These are phyloP conservation scores for Paxillus rubicundulus DNA, from an alignment of 768 basidiomycete genomes.

Conservation along the genomic window DNA sequence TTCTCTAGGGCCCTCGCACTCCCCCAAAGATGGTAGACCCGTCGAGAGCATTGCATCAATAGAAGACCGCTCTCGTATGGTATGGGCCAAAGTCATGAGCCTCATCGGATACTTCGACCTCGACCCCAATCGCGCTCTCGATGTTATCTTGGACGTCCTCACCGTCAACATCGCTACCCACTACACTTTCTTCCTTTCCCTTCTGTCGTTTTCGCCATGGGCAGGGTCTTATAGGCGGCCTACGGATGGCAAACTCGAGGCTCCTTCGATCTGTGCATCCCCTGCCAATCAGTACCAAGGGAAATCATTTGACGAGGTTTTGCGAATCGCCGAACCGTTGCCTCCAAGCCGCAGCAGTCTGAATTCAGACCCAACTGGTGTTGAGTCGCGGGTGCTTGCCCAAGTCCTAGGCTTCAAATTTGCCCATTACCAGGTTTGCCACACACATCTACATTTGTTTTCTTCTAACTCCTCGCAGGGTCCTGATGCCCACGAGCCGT, in stretches of 20 bases:
- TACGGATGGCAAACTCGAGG: conserved; percentile 23
- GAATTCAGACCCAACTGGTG: conserved; percentile 17
- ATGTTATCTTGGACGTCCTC: conserved; percentile 90
- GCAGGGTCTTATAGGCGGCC: conserved; percentile 45
- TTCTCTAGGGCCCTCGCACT: conserved; percentile 73
- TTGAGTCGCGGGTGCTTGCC: conserved; percentile 63
- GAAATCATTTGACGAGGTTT: conserved; percentile 66
- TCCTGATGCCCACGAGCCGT: conserved; percentile 55
- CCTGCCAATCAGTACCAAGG: conserved; percentile 46
- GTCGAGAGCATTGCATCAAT: conserved; percentile 56
- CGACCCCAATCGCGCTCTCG: conserved; percentile 91
- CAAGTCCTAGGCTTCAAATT: conserved; percentile 99
- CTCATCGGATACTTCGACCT: conserved; percentile 96
- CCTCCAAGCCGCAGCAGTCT: conserved; percentile 6
- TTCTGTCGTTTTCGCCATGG: conserved; percentile 90
- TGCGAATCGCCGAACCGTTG: conserved; percentile 49
- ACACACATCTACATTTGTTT: background rate
- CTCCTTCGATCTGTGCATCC: conserved; percentile 39
- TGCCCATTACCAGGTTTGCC: conserved; percentile 76
- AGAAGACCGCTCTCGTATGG: conserved; percentile 61
- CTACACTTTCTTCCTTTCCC: conserved; percentile 83
- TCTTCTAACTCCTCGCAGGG: conserved; percentile 37
- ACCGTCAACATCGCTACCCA: conserved; percentile 79
- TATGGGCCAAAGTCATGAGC: conserved; percentile 83
- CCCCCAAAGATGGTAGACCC: conserved; percentile 61